Base-by-base conservation (phyloP, 2,329 filamentous ascomycete genomes). In the Trichoderma asperellum region DNA sequence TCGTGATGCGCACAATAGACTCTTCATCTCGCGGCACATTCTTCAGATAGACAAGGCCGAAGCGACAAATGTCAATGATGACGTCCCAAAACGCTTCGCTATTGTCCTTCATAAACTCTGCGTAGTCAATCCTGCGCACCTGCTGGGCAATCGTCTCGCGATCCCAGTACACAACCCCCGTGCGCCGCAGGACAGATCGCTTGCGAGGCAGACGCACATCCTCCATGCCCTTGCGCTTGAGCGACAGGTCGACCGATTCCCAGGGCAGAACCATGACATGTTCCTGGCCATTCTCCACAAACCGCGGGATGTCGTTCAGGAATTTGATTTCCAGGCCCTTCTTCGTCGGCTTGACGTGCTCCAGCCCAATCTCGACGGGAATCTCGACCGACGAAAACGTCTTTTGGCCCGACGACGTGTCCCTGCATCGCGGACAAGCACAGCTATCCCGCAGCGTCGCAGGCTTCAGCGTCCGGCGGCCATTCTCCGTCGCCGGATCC, bases 31-130 rank as follows among this genome's bases (percentile, higher is more conserved):
- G 83, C 0, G 95, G 94, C 6, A 97, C 90, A 70, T 88, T 86
- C 60, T 86, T 88, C 34, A 98, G 79, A 78, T 97, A 93, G 18
- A 97, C 81, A 0, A 98, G 81, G 0, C 96, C 96, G 62, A 90
- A 86, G 37, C 81, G 81, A 43, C 86, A 81, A 4, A 98, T 83
- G 62, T 89, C 85, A 14, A 82, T 79, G 65, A 97, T 82, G 2
- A 88, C 90, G 3, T 83, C 77, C 74, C 85, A 86, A 68, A 97
- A 88, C 43, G 76, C 74, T 0, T 82, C 82, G 0, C 79, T 75
- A 59, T 87, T 87, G 21, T 81, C 87, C 21, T 81, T 76, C 84
- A 96, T 91, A 80, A 93, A 97, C 49, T 89, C 88, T 0, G 87
- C 76, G 79, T 91, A 97, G 66, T 88, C 83, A 55, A 96, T 82